phyloP scores from a whole-genome alignment of 2,329 filamentous ascomycete genomes.

The Trichoderma semiorbis region DNA sequence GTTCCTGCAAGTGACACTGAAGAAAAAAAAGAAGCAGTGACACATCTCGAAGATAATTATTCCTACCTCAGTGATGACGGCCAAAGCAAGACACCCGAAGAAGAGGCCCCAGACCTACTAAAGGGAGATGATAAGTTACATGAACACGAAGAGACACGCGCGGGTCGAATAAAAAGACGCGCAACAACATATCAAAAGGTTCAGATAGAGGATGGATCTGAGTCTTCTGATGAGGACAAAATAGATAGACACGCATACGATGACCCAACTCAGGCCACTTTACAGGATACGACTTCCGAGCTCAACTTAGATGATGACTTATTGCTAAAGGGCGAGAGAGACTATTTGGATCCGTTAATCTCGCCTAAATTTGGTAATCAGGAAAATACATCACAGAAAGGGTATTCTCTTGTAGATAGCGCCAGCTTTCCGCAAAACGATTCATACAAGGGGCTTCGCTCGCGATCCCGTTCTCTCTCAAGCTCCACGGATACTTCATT shows the following conservation, averaged over 20 bases:
- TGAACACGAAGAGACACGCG: background rate
- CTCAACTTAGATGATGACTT: background rate
- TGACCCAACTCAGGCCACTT: background rate
- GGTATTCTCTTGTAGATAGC: background rate
- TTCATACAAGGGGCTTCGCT: background rate
- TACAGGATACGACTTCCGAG: background rate
- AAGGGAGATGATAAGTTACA: too few species aligned
- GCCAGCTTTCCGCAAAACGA: background rate
- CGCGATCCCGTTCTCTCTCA: background rate
- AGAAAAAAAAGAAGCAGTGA: background rate
- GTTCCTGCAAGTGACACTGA: background rate
- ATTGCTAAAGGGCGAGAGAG: background rate
- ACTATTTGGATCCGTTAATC: rapidly evolving
- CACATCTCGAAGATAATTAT: background rate
- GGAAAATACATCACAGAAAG: background rate
- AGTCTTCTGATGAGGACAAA: background rate
- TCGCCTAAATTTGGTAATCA: rapidly evolving
- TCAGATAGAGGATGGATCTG: background rate
- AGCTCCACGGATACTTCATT: background rate
- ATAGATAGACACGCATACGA: background rate
- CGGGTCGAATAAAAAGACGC: background rate
- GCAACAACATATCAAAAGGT: background rate
- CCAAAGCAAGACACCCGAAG: background rate
- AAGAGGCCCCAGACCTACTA: background rate
- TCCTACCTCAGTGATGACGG: background rate